phyloP scores from a whole-genome alignment of 2,329 filamentous ascomycete species.

The Cladosporium oxysporum region DNA sequence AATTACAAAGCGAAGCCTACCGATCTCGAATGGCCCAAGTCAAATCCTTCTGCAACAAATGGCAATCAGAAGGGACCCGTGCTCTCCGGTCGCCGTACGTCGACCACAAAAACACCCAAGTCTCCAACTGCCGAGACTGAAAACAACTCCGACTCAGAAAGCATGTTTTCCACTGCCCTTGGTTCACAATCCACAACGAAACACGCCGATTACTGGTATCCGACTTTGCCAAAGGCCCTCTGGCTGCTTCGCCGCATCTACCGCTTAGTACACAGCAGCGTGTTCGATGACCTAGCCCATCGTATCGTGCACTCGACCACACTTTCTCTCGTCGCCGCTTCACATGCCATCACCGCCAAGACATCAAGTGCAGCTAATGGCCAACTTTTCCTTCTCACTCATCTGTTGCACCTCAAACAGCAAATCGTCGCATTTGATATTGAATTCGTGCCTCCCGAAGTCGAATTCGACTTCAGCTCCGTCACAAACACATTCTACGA shows the following conservation, averaged over 20 bases:
- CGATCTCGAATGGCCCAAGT: slow-evolving; percentile 64
- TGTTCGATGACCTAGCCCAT: slow-evolving; percentile 72
- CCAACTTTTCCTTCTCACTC: slow-evolving; percentile 91
- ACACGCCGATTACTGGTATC: slow-evolving; percentile 56
- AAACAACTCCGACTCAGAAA: slow-evolving; percentile 57
- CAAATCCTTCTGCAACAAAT: slow-evolving; percentile 28
- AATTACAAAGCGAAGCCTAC: slow-evolving; percentile 65
- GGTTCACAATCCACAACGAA: slow-evolving; percentile 19
- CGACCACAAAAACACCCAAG: slow-evolving; percentile 40
- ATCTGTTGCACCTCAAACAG: slow-evolving; percentile 92
- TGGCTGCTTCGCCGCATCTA: slow-evolving; percentile 71
- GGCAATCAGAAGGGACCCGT: slow-evolving; percentile 42
- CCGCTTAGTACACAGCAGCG: slow-evolving; percentile 66
- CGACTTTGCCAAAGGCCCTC: slow-evolving; percentile 66
- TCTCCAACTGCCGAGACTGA: slow-evolving; percentile 53
- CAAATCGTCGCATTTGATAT: slow-evolving; percentile 96
- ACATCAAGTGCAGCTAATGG: slow-evolving; percentile 66
- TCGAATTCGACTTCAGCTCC: slow-evolving; percentile 67
- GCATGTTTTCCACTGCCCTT: slow-evolving; percentile 31
- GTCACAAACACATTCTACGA: slow-evolving; percentile 68
- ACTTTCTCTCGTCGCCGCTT: slow-evolving; percentile 75
- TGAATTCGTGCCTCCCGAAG: slow-evolving; percentile 67
- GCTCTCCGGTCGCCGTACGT: slow-evolving; percentile 54
- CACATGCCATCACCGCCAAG: slow-evolving; percentile 63
- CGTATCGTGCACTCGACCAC: slow-evolving; percentile 91